Base-by-base conservation (phyloP, 768 basidiomycete genomes). In the Gautieria morchelliformis region DNA sequence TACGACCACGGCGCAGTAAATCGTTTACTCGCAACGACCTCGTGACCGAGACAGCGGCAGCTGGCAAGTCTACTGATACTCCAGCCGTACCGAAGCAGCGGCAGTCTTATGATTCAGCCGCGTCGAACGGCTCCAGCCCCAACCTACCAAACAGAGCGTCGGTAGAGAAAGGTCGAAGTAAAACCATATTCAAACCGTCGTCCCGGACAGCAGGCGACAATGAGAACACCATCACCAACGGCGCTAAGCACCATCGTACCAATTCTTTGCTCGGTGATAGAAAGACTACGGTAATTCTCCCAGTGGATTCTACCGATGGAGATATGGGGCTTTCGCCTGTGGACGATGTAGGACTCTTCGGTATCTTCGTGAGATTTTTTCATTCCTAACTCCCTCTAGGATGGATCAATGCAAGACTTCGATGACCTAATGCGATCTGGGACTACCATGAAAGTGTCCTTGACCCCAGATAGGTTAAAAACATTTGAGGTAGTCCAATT, bases 361-460 rank as follows among this genome's bases (percentile, higher is more conserved):
- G 52, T 59, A 60, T 41, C 62, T 20, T 59, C n/a, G 35, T 58
- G 39, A 52, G 30, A 56, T 53, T 20, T 14, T 37, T 45, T 8
- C 32, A 14, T 3, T 56, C 15, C 30, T 49, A 37, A 33, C 11
- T 49, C 48, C 7, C 10, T 24, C 53, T 63, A 87, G 82, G 80
- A 83, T 66, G 79, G 66, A 67, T 73, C 61, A 68, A 75, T 81
- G 56, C 84, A 87, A 61, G 89, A 95, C 68, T 97, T 98, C 69
- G 94, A 98, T 70, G 84, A 92, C 69, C 75, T 97, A 70, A 86
- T 98, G 83, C 83, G 82, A 52, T 92, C 89, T 58, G 82, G 86
- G 59, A 78, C 87, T 58, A 97, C 94, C 19, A 89, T 96, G 87
- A 96, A 92, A 68, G 85, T 98, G 64, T 95, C 93, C 42, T 78